A percentile compares a stretch with the other conserved stretches of the same genome.
phyloP scores from a whole-genome alignment of 2,329 filamentous ascomycete species.

The Trichophyton benhamiae region DNA sequence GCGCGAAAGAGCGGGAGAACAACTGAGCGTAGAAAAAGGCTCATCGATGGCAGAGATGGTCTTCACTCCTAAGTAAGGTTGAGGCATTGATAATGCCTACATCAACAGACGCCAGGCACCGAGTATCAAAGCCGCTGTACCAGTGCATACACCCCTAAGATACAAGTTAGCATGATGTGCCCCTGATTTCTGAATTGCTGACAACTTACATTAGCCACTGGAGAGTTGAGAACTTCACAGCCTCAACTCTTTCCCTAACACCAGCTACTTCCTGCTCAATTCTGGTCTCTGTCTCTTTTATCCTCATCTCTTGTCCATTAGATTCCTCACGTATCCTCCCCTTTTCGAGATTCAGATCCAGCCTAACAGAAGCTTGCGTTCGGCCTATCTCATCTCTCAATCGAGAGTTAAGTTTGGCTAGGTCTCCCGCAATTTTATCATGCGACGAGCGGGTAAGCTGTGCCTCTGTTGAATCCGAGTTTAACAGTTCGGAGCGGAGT shows the following conservation, averaged over 20 bases:
- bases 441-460: slow-evolving; percentile 79
- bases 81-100: slow-evolving; percentile 25
- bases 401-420: slow-evolving; percentile 81
- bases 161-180: slow-evolving; percentile 16
- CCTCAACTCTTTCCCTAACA: slow-evolving; percentile 80
- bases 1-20: not conserved
- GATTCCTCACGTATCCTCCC: slow-evolving; percentile 92
- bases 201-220: slow-evolving; percentile 93
- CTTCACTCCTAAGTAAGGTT: not conserved
- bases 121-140: slow-evolving; percentile 53
- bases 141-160: slow-evolving; percentile 50
- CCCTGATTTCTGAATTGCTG: not conserved
- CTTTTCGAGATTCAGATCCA: slow-evolving; percentile 94
- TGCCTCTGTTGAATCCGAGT: slow-evolving; percentile 80
- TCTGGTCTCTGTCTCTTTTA: slow-evolving; percentile 96
- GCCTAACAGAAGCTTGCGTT: slow-evolving; percentile 80
- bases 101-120: slow-evolving; percentile 57
- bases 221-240: slow-evolving; percentile 93
- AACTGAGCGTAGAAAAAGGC: not conserved
- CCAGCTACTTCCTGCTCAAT: slow-evolving; percentile 96
- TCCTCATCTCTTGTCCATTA: slow-evolving; percentile 90
- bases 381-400: slow-evolving; percentile 87
- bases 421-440: slow-evolving; percentile 84
- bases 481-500: slow-evolving; percentile 83
- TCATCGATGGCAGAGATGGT: not conserved